A percentile compares a stretch with the other conserved stretches of the same genome.
Conservation (phyloP, 345 rosid species). For the Cardiospermum halicacabum region DNA sequence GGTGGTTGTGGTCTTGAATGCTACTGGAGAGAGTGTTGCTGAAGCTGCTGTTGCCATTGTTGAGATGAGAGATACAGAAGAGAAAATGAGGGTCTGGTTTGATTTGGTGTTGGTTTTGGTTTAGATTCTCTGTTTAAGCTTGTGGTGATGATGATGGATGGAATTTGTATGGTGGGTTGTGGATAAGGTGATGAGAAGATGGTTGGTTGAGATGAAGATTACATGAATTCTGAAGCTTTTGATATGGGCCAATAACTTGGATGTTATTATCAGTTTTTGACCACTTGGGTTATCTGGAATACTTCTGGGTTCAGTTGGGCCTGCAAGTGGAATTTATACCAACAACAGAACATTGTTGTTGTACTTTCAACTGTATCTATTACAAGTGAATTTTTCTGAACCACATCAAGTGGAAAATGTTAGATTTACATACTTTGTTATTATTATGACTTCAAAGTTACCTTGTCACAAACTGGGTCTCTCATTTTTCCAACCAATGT, state of each 20-base stretch:
- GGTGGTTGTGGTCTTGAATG: slow-evolving; percentile 21
- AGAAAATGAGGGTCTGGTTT: background rate
- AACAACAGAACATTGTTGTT: too few relatives aligned
- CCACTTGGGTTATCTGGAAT: background rate
- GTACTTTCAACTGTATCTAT: too few relatives aligned
- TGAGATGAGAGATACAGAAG: background rate
- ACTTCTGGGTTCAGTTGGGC: background rate
- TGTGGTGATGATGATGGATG: background rate
- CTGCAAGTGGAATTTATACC: too few relatives aligned
- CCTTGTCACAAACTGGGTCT: too few relatives aligned
- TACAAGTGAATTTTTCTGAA: too few relatives aligned
- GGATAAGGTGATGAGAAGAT: slow-evolving; percentile 21
- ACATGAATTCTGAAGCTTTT: slow-evolving; percentile 4
- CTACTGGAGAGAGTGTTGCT: slow-evolving; percentile 23
- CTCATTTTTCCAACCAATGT: too few relatives aligned
- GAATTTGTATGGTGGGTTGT: slow-evolving; percentile 11
- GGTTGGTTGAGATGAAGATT: slow-evolving; percentile 23
- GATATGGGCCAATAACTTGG: slow-evolving; percentile 19
- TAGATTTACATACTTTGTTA: too few relatives aligned
- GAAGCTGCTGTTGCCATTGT: slow-evolving; percentile 34
- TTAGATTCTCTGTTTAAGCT: background rate
- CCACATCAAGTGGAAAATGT: too few relatives aligned
- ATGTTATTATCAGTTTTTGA: background rate
- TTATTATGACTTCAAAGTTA: too few relatives aligned
- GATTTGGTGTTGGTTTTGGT: background rate